Conservation (phyloP, 331 rosid genomes). For the Quercus phellos region DNA sequence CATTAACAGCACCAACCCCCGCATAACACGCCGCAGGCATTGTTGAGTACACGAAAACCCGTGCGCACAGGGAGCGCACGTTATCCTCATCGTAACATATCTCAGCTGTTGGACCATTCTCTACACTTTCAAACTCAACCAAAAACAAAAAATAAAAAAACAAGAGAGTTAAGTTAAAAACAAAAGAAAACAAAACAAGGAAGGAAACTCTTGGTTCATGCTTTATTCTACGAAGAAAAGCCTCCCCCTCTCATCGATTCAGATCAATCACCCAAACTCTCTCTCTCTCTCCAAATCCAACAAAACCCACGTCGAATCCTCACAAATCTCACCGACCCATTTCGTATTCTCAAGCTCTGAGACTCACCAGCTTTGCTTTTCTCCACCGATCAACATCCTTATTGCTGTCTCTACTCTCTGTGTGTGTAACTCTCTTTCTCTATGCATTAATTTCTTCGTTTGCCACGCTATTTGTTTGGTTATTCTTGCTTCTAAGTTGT, state of each 20-base stretch:
- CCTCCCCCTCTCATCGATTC: slow-evolving; percentile 53
- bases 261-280: slow-evolving; percentile 50
- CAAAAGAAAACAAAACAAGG: neutral
- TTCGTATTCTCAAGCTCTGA: slow-evolving; percentile 29
- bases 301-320: slow-evolving; percentile 62
- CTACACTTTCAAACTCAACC: slow-evolving; percentile 5
- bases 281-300: slow-evolving; percentile 36
- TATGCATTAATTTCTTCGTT: slow-evolving; percentile 12
- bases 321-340: slow-evolving; percentile 47
- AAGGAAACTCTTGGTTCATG: slow-evolving; percentile 48
- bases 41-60: slow-evolving; percentile 29
- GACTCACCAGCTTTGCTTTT: slow-evolving; percentile 15
- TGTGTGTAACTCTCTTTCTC: neutral
- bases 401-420: neutral
- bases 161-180: neutral
- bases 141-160: neutral
- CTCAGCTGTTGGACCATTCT: slow-evolving; percentile 28
- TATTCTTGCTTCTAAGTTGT: slow-evolving; percentile 9
- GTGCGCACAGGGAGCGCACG: slow-evolving; percentile 44
- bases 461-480: neutral
- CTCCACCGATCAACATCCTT: slow-evolving; percentile 31
- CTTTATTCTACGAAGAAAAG: slow-evolving; percentile 45
- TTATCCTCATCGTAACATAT: slow-evolving; percentile 27
- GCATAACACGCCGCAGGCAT: slow-evolving; percentile 20
- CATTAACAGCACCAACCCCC: neutral